These are phyloP conservation scores for Capillidium heterosporum DNA, from an alignment of 371 early-diverging fungal species.

Conservation along the genomic window DNA sequence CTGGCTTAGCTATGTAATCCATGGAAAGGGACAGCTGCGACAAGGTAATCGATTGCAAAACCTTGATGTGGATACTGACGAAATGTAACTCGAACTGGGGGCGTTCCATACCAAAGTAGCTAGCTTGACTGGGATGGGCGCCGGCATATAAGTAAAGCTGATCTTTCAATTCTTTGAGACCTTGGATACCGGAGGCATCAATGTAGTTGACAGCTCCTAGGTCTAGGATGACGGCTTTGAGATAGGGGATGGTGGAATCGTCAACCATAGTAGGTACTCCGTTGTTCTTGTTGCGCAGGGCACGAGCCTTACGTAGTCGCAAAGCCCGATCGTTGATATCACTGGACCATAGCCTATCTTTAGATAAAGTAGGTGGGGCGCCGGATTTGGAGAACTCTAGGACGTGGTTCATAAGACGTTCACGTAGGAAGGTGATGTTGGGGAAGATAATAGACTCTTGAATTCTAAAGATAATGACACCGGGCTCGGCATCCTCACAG, in stretches of 20 bases:
- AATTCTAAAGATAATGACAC: conserved; percentile 20
- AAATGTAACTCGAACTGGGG: conserved; percentile 1
- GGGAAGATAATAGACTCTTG: conserved; percentile 30
- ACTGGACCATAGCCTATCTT: conserved; percentile 12
- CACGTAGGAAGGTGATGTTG: conserved; percentile 19
- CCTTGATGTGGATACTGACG: background rate
- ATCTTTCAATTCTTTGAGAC: background rate
- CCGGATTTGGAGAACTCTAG: background rate
- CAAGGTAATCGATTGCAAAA: background rate
- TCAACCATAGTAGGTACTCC: background rate
- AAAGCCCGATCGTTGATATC: conserved; percentile 1
- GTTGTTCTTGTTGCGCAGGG: background rate
- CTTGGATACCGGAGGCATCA: conserved; percentile 5
- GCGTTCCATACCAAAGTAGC: background rate
- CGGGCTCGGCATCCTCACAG: conserved; percentile 11
- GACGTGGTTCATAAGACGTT: conserved; percentile 3
- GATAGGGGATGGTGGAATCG: background rate
- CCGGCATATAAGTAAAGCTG: conserved; percentile 26
- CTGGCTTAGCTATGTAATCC: too few relatives aligned
- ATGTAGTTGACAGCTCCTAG: conserved; percentile 46
- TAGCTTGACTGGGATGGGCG: conserved; percentile 5
- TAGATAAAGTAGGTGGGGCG: background rate
- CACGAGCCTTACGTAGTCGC: background rate
- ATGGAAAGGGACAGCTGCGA: background rate
- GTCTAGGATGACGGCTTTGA: conserved; percentile 59